Percentiles rank a stretch among this genome's conserved stretches.
Evolutionary conservation across 495 filamentous ascomycete genomes (phyloP).

Genomic region (Lichina pygmaea): DNA sequence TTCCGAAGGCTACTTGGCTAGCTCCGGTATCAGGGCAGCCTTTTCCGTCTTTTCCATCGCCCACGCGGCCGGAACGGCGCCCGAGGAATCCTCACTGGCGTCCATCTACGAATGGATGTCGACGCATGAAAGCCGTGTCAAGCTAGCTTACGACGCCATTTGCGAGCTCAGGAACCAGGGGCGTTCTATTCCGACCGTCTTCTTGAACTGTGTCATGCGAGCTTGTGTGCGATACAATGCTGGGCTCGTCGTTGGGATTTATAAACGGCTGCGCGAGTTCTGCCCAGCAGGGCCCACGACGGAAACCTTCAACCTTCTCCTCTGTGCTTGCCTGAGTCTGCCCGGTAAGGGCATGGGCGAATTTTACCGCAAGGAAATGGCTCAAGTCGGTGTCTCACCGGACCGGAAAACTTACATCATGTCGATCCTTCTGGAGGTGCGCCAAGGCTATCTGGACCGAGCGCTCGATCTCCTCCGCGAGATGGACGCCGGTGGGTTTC

Average conservation of each 20-base stretch:
- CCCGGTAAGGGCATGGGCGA: constrained; percentile 24
- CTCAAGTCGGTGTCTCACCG: constrained; percentile 29
- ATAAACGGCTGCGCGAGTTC: constrained; percentile 40
- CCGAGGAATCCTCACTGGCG: constrained; percentile 25
- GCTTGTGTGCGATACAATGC: constrained; percentile 17
- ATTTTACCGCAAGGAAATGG: constrained; percentile 50
- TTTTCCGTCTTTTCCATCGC: constrained; percentile 43
- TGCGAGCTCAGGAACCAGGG: constrained; percentile 19
- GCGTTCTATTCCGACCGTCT: constrained; percentile 22
- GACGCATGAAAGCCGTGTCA: constrained; percentile 11
- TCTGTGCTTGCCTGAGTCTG: constrained; percentile 27
- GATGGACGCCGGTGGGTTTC: not conserved
- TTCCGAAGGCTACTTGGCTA: constrained; percentile 33
- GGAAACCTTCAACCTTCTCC: constrained; percentile 37
- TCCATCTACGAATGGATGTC: constrained; percentile 23
- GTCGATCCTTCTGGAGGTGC: not conserved
- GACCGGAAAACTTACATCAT: constrained; percentile 25
- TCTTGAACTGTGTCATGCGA: constrained; percentile 37
- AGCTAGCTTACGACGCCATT: constrained; percentile 24
- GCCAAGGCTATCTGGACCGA: too few relatives aligned
- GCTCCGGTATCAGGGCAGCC: constrained; percentile 23
- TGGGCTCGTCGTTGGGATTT: constrained; percentile 33
- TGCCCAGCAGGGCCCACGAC: constrained; percentile 28
- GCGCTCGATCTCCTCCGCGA: not conserved
- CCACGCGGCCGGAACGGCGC: constrained; percentile 24